Conservation (phyloP, 805 yeast genomes). For the Candida jianshihensis region DNA sequence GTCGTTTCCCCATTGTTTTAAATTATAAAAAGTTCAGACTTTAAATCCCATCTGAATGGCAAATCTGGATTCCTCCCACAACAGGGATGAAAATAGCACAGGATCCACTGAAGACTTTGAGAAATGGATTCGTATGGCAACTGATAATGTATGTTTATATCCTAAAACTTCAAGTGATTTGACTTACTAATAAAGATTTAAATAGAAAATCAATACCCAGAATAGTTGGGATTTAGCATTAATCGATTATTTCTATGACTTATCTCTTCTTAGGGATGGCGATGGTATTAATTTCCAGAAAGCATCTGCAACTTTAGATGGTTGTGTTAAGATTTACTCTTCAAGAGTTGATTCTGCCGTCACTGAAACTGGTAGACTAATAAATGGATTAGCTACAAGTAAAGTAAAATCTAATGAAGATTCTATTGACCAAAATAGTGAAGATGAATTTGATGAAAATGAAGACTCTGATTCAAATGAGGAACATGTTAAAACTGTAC, state of each 20-base stretch:
- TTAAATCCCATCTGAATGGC: too few species aligned
- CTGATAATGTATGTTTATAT: conserved; percentile 43
- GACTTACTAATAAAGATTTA: neutral
- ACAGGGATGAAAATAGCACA: too few species aligned
- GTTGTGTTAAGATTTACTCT: conserved; percentile 88
- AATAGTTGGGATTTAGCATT: conserved; percentile 89
- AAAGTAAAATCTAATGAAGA: conserved; percentile 11
- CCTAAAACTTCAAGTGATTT: too few species aligned
- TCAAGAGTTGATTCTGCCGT: conserved; percentile 90
- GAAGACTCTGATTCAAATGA: conserved; percentile 12
- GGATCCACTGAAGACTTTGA: conserved; percentile 48
- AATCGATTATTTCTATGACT: conserved; percentile 86
- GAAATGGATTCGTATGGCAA: conserved; percentile 76
- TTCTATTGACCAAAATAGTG: conserved; percentile 13
- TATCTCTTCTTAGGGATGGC: conserved; percentile 67
- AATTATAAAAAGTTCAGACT: too few species aligned
- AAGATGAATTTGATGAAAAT: conserved; percentile 15
- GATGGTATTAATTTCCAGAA: conserved; percentile 78
- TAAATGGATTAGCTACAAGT: conserved; percentile 63
- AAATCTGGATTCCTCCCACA: too few species aligned
- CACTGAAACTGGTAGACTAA: conserved; percentile 77
- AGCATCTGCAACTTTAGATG: conserved; percentile 88
- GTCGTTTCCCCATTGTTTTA: too few species aligned
- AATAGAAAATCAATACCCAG: conserved; percentile 62
- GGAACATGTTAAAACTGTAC: conserved; percentile 19